Conservation (phyloP, 495 filamentous ascomycete species). For the Penicillium silybi region DNA sequence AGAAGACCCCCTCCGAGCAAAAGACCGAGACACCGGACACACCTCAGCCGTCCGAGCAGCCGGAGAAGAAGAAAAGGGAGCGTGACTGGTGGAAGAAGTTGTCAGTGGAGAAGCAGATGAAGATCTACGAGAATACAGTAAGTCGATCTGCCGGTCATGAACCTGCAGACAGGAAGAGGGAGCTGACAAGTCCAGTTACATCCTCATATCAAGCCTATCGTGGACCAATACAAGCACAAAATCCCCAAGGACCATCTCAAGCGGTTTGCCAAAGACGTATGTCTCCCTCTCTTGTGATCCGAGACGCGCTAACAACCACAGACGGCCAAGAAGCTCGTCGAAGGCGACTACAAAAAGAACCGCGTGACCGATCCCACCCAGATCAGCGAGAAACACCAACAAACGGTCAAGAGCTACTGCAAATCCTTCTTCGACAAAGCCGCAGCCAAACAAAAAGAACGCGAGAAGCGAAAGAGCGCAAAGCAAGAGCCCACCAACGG, state of each 20-base stretch:
- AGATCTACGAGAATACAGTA: slow-evolving; percentile 88
- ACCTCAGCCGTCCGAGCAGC: slow-evolving; percentile 48
- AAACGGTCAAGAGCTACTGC: slow-evolving; percentile 75
- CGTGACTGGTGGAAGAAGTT: slow-evolving; percentile 77
- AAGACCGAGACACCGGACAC: slow-evolving; percentile 48
- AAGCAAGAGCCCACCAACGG: slow-evolving; percentile 32
- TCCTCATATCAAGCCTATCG: slow-evolving; percentile 77
- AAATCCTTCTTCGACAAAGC: slow-evolving; percentile 84
- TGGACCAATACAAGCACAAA: slow-evolving; percentile 80
- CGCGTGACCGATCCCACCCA: slow-evolving; percentile 79
- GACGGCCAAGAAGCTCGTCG: slow-evolving; percentile 79
- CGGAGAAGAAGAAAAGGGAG: slow-evolving; percentile 56
- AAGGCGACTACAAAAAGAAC: slow-evolving; percentile 82
- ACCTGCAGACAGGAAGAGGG: background rate
- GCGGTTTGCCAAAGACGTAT: slow-evolving; percentile 77
- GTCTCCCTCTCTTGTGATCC: slow-evolving; percentile 6
- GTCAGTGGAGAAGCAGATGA: slow-evolving; percentile 82
- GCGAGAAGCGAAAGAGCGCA: slow-evolving; percentile 62
- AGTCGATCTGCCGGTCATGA: slow-evolving; percentile 19
- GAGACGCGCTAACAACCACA: slow-evolving; percentile 17
- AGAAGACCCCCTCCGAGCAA: slow-evolving; percentile 59
- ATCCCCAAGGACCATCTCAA: slow-evolving; percentile 86
- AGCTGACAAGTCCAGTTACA: slow-evolving; percentile 55
- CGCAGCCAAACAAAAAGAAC: slow-evolving; percentile 64
- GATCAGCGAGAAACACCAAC: slow-evolving; percentile 72